These are phyloP conservation scores for Leucocoprinus leucothites DNA, from an alignment of 768 basidiomycete genomes.

Conservation along the genomic window DNA sequence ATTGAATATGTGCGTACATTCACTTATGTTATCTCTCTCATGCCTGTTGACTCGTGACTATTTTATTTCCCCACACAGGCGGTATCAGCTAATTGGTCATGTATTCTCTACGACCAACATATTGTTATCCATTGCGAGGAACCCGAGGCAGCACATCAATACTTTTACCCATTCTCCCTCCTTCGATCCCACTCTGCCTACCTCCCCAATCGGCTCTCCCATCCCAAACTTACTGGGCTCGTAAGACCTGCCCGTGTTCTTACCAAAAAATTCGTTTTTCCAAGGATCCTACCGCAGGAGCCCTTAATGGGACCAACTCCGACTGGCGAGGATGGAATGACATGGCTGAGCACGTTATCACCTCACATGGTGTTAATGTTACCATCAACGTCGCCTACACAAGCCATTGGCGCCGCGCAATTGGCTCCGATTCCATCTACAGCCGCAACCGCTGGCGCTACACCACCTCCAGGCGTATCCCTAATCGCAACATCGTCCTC, in stretches of 20 bases:
- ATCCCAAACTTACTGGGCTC: slow-evolving; percentile 37
- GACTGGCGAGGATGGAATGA: background rate
- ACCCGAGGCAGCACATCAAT: slow-evolving; percentile 58
- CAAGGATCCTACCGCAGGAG: slow-evolving; percentile 15
- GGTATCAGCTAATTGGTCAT: slow-evolving; percentile 74
- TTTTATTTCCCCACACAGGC: slow-evolving; percentile 32
- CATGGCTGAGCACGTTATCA: slow-evolving; percentile 5
- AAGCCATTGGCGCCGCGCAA: slow-evolving; percentile 1
- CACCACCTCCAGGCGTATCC: background rate
- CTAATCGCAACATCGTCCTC: background rate
- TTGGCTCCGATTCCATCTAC: background rate
- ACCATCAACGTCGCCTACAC: slow-evolving; percentile 3
- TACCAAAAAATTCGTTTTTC: slow-evolving; percentile 53
- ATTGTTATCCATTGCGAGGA: slow-evolving; percentile 78
- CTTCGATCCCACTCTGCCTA: slow-evolving; percentile 30
- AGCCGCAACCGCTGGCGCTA: background rate
- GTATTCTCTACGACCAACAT: slow-evolving; percentile 59
- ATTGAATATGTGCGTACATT: slow-evolving; percentile 63
- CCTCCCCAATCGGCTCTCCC: slow-evolving; percentile 24
- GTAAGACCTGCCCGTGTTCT: slow-evolving; percentile 44
- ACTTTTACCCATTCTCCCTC: slow-evolving; percentile 60
- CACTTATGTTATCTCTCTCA: background rate
- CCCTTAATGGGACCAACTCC: background rate
- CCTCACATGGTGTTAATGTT: slow-evolving; percentile 9
- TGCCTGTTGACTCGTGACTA: slow-evolving; percentile 2